Conservation (phyloP, 352 stramenopile genomes). For the Phytophthora agathidicida region DNA sequence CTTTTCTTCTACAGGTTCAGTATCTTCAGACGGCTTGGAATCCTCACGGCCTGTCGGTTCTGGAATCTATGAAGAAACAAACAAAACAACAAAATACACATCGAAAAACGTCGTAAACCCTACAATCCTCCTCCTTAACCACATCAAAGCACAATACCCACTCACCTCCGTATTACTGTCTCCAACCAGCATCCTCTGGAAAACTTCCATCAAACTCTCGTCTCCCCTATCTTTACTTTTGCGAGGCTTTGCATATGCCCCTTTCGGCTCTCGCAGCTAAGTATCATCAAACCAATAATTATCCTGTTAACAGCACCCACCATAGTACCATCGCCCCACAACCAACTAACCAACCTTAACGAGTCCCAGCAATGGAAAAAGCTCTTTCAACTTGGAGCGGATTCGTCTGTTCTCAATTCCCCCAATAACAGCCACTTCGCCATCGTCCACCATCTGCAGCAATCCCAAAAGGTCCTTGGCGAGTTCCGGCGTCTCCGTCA, state of each 20-base stretch:
- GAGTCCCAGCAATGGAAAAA: slow-evolving; percentile 79
- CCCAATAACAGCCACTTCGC: slow-evolving; percentile 74
- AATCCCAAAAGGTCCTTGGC: slow-evolving; percentile 63
- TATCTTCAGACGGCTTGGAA: neutral
- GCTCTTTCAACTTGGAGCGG: slow-evolving; percentile 57
- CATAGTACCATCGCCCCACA: neutral
- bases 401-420: slow-evolving; percentile 81
- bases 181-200: slow-evolving; percentile 52
- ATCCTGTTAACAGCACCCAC: neutral
- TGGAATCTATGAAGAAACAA: neutral
- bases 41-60: neutral
- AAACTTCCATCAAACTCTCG: slow-evolving; percentile 54
- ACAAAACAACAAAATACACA: neutral
- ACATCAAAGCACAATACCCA: neutral
- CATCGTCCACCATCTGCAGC: slow-evolving; percentile 80
- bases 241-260: slow-evolving; percentile 54
- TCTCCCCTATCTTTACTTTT: slow-evolving; percentile 9
- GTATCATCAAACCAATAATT: neutral
- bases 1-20: slow-evolving; percentile 18
- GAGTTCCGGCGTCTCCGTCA: slow-evolving; percentile 72
- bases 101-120: neutral
- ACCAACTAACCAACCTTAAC: slow-evolving; percentile 44
- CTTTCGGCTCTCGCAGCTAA: slow-evolving; percentile 58
- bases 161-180: slow-evolving; percentile 4
- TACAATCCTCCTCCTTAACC: neutral